Conservation (phyloP, 2,329 filamentous ascomycete species). For the Sporothrix inflata region DNA sequence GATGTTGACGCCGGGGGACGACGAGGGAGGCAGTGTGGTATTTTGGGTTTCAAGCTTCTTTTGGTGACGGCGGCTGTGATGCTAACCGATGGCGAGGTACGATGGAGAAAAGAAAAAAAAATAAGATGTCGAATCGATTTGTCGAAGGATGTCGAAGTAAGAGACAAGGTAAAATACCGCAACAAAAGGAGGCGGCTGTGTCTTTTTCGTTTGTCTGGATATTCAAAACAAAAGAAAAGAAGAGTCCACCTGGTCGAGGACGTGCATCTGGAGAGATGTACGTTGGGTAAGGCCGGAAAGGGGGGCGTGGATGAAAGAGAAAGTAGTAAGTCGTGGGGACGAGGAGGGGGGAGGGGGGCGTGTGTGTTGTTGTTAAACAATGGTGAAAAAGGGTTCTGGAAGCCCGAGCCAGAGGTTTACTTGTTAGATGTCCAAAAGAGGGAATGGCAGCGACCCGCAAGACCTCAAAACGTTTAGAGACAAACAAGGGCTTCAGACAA, state of each 20-base stretch:
- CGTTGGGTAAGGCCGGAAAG: slow-evolving; percentile 1
- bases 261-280: slow-evolving; percentile 15
- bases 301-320: background rate
- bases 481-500: slow-evolving; percentile 16
- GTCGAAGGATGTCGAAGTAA: background rate
- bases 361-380: slow-evolving; percentile 17
- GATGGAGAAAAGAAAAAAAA: slow-evolving; percentile 3
- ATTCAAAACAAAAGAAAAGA: slow-evolving; percentile 11
- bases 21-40: background rate
- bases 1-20: background rate
- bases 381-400: slow-evolving; percentile 16
- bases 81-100: background rate
- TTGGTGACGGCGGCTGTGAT: slow-evolving; percentile 16
- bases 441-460: slow-evolving; percentile 21
- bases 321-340: background rate
- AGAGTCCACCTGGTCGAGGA: slow-evolving; percentile 15
- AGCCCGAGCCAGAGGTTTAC: slow-evolving; percentile 12
- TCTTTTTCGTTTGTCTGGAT: slow-evolving; percentile 7
- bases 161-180: slow-evolving; percentile 8
- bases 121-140: background rate
- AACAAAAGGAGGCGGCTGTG: slow-evolving; percentile 12
- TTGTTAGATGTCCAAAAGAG: slow-evolving; percentile 9
- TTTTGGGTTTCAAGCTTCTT: slow-evolving; percentile 24
- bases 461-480: background rate
- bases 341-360: background rate